These are phyloP conservation scores for Caloboletus firmus DNA, from an alignment of 1,284 basidiomycete genomes.

Conservation along the genomic window DNA sequence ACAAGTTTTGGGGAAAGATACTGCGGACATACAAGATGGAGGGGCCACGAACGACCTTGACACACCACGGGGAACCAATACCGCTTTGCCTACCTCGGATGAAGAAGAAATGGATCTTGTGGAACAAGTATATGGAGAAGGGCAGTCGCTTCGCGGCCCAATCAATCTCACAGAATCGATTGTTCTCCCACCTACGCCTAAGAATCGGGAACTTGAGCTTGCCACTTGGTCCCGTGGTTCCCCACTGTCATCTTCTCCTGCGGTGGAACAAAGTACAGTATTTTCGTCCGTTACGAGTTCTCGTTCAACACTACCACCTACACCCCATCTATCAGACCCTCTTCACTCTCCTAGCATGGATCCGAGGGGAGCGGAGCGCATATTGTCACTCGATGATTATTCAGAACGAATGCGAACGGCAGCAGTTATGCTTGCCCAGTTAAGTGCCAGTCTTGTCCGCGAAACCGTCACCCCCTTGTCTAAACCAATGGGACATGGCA, in stretches of 20 bases:
- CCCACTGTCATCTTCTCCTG: slow-evolving; percentile 52
- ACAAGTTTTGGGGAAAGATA: slow-evolving; percentile 30
- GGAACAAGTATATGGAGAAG: slow-evolving; percentile 86
- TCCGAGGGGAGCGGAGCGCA: slow-evolving; percentile 15
- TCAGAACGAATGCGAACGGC: slow-evolving; percentile 98
- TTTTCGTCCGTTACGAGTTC: slow-evolving; percentile 13
- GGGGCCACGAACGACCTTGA: slow-evolving; percentile 16
- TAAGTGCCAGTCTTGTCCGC: slow-evolving; percentile 80
- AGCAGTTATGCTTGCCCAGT: slow-evolving; percentile 96
- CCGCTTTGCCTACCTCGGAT: slow-evolving; percentile 35
- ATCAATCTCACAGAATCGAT: slow-evolving; percentile 80
- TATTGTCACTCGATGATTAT: slow-evolving; percentile 86
- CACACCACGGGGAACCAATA: slow-evolving; percentile 31
- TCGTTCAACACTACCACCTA: slow-evolving; percentile 8
- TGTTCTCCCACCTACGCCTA: slow-evolving; percentile 75
- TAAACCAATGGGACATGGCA: slow-evolving; percentile 35
- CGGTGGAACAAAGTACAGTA: slow-evolving; percentile 32
- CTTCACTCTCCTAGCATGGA: slow-evolving; percentile 1
- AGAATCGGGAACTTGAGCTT: slow-evolving; percentile 87
- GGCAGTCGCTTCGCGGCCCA: slow-evolving; percentile 66
- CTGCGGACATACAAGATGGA: slow-evolving; percentile 22
- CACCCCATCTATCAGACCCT: slow-evolving; percentile 9
- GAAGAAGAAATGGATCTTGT: slow-evolving; percentile 93
- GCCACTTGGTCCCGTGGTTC: slow-evolving; percentile 75
- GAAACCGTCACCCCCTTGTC: slow-evolving; percentile 44